Conservation (phyloP, 148 eudicot genomes). For the Rhododendron kiyosumense region DNA sequence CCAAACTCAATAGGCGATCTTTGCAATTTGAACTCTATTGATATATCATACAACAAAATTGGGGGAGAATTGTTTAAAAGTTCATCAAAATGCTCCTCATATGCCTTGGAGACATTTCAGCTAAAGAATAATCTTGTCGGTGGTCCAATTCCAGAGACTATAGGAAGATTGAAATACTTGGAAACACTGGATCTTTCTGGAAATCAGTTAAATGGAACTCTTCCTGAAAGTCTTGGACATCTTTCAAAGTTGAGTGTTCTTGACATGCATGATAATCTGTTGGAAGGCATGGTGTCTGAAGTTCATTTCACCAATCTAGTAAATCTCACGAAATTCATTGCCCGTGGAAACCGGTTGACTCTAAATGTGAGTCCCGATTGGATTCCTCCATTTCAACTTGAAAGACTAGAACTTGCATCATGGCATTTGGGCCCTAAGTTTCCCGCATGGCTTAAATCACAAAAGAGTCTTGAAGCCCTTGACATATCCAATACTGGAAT, state of each 20-base stretch:
- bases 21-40: not conserved
- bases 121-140: not conserved
- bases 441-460: too few relatives aligned
- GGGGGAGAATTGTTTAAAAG: not conserved
- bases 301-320: too few relatives aligned
- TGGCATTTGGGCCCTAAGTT: too few relatives aligned
- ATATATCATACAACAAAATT: not conserved
- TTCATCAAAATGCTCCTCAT: not conserved
- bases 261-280: too few relatives aligned
- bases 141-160: not conserved
- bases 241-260: not conserved
- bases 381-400: too few relatives aligned
- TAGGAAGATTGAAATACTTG: not conserved
- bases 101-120: too few relatives aligned
- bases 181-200: not conserved
- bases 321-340: too few relatives aligned
- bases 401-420: too few relatives aligned
- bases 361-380: too few relatives aligned
- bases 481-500: conserved; percentile 3
- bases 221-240: not conserved
- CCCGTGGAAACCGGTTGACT: too few relatives aligned
- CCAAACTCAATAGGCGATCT: not conserved
- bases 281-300: too few relatives aligned
- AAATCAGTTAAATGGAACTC: not conserved
- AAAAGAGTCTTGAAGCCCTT: not conserved